Base-by-base conservation (phyloP, 2,329 filamentous ascomycete species). In the Purpureocillium lavendulum region DNA sequence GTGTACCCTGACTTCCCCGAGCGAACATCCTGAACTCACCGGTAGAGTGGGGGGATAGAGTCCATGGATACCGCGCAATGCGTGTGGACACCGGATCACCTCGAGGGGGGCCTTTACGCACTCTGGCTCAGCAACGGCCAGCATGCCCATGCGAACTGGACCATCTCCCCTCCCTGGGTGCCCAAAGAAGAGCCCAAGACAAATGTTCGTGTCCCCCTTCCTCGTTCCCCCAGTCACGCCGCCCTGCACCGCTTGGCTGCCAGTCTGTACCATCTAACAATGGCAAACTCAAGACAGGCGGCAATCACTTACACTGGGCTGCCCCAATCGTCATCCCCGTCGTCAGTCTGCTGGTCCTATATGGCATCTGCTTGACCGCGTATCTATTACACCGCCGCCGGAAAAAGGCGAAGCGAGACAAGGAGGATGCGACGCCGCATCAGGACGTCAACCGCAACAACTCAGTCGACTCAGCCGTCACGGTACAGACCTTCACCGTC, bases 111-210 rank as follows among this genome's bases (percentile, higher is more conserved):
- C 11, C 34, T 61, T 14, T 61, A 59, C 31, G 44, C 57, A 3
- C 36, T 59, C 2, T 56, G 55, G 52, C 51, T 60, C 15, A 51
- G 48, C 2, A 49, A 49, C 6, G 45, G 43, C 14, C 43, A 46
- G 12, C 46, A 46, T 16, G 36, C 42, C 12, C 49, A 51, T 9
- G 29, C 47, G 17, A 54, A 48, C 29, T 61, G 56, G 53, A 53
- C 54, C 2, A 43, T 54, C 7, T 61, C 58, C 12, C 57, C 55
- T 8, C 52, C 54, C 2, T 61, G 57, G 57, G 54, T 40, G n/a
- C 43, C 52, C 12, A 52, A 49, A 36, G 45, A 51, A 36, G 38
- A 43, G 30, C 51, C 55, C 38, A 46, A 47, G 43, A 30, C 5
- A 30, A 14, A 30, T 14, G 28, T 35, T 16, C 29, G 32, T 33